These are phyloP conservation scores for Russula dissimulans DNA, from an alignment of 768 basidiomycete species.

Conservation along the genomic window DNA sequence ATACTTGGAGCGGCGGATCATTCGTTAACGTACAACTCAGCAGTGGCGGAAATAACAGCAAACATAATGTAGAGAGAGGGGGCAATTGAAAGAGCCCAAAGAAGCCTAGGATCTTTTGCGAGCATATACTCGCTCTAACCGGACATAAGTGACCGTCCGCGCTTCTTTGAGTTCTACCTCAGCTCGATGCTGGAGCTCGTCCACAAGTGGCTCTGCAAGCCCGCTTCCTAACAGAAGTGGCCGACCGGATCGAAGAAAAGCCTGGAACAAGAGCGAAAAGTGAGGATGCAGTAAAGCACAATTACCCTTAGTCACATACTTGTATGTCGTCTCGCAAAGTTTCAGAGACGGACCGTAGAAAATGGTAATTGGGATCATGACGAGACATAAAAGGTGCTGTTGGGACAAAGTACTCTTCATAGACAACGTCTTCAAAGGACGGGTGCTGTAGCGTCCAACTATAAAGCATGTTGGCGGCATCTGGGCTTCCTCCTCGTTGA, in stretches of 20 bases:
- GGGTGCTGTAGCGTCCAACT: conserved; percentile 47
- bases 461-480: conserved; percentile 49
- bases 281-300: not conserved
- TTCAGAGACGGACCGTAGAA: conserved; percentile 11
- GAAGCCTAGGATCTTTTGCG: conserved; percentile 31
- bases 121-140: conserved; percentile 54
- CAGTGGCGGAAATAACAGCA: not conserved
- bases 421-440: conserved; percentile 49
- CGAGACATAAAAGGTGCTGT: conserved; percentile 39
- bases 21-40: conserved; percentile 2
- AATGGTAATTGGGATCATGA: conserved; percentile 25
- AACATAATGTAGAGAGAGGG: not conserved
- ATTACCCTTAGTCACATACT: conserved; percentile 27
- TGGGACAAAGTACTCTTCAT: conserved; percentile 55
- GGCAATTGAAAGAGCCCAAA: not conserved
- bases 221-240: conserved; percentile 60
- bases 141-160: conserved; percentile 39
- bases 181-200: conserved; percentile 44
- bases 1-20: not conserved
- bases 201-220: conserved; percentile 42
- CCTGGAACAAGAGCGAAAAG: conserved; percentile 30
- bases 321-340: conserved; percentile 50
- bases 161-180: conserved; percentile 43
- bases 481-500: conserved; percentile 49
- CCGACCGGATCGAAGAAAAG: conserved; percentile 57